Base-by-base conservation (phyloP, 768 basidiomycete genomes). In the Tylopilus sp. region DNA sequence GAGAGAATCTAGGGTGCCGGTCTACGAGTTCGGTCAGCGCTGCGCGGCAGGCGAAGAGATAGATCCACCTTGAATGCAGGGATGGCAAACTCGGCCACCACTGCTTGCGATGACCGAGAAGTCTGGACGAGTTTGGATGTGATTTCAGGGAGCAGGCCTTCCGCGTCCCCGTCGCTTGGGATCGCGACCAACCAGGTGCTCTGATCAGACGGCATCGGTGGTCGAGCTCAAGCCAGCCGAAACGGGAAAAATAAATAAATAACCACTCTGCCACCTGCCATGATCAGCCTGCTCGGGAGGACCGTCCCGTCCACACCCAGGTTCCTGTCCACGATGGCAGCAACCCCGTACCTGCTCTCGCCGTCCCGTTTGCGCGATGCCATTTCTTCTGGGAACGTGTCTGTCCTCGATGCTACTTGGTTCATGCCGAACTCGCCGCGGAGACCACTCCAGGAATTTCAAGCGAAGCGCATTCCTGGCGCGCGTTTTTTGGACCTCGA, bases 131-230 rank as follows among this genome's bases (percentile, higher is more conserved):
- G 76, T 66, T 88, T 90, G 21, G 82, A 68, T 11, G 76, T 41
- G 17, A 92, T 64, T 56, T 89, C 87, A 58, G 86, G 83, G 43
- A 79, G 70, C 28, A 90, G 72, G 7, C 85, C 84, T 54, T 90
- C 89, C 1, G 91, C 78, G 62, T 97, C 92, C 19, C 90, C 91
- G 69, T 92, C 86, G 58, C 85, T 81, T 13, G 95, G 95, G 3
- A 91, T 83, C 38, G 93, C 78, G 55, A 97, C 78, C 59, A 98
- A 74, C 95, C 95, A 98, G 61, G 92, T 95, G 58, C 89, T 89
- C 70, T 95, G 87, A 77, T 97, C 94, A 67, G 92, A 95, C 53
- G 94, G 94, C 94, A 97, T 97, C 55, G 58, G 50, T 33, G 30
- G 30, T 47, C 36, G 48, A 51, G 46, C 25, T 50, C 55, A n/a